Base-by-base conservation (phyloP, 805 yeast genomes). In the Saccharomycopsis oosterbeekiorum region DNA sequence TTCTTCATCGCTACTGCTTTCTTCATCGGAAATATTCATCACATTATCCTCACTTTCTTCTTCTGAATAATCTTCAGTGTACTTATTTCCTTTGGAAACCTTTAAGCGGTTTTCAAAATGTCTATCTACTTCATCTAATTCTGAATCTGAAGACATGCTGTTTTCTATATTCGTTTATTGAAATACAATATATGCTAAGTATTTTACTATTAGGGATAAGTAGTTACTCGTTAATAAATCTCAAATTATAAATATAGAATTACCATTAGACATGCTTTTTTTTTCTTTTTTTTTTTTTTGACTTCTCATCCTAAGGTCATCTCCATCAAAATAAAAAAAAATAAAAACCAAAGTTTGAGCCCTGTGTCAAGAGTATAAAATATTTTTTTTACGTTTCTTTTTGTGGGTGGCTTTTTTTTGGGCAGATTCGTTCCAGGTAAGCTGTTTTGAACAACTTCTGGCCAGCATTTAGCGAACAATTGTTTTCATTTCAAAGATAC, bases 1-100 rank as follows among this genome's bases (percentile, higher is more conserved):
- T 9, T 66, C 69, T 15, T 68, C 73, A 6, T 69, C 69, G 24
- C 67, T 69, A 15, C 62, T 70, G 55, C 68, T 68, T 37, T 39
- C 70, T 67, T 62, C 72, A 69, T 19, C 75, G 73, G 65, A 37
- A 11, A 62, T 21, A 12, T 41, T 40, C 61, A 62, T 17, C 43
- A 62, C 63, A 34, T 57, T 62, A 12, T 63, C 65, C 24, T 63
- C 64, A 41, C 65, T 63, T 12, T 62, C 65, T 19, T 53, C 62
- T 2, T 34, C 21, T 9, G 59, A 39, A 29, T 59, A 57, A 12
- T 19, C 62, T 15, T 61, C 64, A n/a, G 53, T 42, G 21, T 51
- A 59, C n/a, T 15, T 47, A 40, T 56, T 58, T 29, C 37, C 51
- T 24, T 59, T 57, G 24, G 62, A 57, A 17, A 60, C 29, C 59